Evolutionary conservation across 345 rosid genomes (phyloP).

Genomic region (Dimocarpus longan): DNA sequence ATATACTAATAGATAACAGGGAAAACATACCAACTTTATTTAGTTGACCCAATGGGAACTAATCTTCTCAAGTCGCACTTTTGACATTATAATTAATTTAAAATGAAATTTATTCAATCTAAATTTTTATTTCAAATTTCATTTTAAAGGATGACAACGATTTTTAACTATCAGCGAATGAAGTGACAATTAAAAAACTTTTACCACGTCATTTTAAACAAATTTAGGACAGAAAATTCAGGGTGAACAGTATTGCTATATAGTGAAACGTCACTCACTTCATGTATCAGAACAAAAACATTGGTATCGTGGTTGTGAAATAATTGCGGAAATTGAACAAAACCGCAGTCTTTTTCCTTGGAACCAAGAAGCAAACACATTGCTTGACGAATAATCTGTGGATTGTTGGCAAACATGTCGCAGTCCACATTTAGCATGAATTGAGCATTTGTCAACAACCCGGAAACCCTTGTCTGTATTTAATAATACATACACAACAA

Average conservation of each 20-base stretch:
- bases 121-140: no score
- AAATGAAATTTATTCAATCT: no score
- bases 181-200: no score
- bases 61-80: background rate
- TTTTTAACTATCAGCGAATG: no score
- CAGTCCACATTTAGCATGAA: slow-evolving; percentile 81
- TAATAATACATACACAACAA: background rate
- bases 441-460: slow-evolving; percentile 74
- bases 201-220: no score
- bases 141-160: no score
- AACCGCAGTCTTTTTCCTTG: slow-evolving; percentile 35
- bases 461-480: slow-evolving; percentile 65
- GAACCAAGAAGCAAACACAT: slow-evolving; percentile 49
- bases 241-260: no score
- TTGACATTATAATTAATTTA: no score
- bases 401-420: slow-evolving; percentile 67
- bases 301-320: slow-evolving; percentile 45
- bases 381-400: slow-evolving; percentile 50
- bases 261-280: slow-evolving; percentile 19
- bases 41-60: background rate
- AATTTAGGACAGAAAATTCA: no score
- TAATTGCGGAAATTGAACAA: slow-evolving; percentile 55
- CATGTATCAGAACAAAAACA: slow-evolving; percentile 17
- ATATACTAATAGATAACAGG: slow-evolving; percentile 20
- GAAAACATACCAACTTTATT: background rate